Base-by-base conservation (phyloP, 371 early-diverging fungal species). In the Mucor lusitanicus region DNA sequence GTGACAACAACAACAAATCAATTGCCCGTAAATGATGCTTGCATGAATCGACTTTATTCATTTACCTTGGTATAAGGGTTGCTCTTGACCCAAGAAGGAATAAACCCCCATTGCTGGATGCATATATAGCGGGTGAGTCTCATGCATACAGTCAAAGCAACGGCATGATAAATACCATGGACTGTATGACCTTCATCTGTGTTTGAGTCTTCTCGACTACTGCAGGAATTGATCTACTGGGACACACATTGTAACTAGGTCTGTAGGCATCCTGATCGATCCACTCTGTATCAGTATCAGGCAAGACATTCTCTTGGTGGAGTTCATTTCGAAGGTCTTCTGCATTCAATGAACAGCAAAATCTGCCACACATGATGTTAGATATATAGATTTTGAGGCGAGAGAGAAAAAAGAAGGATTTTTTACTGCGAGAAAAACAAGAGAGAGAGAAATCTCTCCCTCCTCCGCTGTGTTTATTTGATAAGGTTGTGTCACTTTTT, bases 61-160 rank as follows among this genome's bases (percentile, higher is more conserved):
- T 13, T 48, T 50, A 19, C 50, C 50, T 50, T 50, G 9, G 3
- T 50, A 1, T 53, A 4, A 2, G 30, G 25, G 1, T 4, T 37
- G 28, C 12, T 7, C 0, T 32, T 30, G 7, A 55, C 78, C 75
- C 80, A 77, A n/a, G 74, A 77, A 15, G 90, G 88, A 54, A 90
- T 83, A 64, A 87, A 78, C 0, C 92, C 92, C 92, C 89, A 90
- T 68, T 76, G 73, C 89, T 85, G 6, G 30, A 3, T n/a, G n/a
- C n/a, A n/a, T n/a, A 68, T 23, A 50, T 3, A 39, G 39, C n/a
- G 25, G 15, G 33, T 37, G 13, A 17, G 15, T 58, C 35, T 6
- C 12, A 37, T n/a, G 30, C 13, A 44, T 74, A 83, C 86, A 84
- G 86, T 87, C n/a, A n/a, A n/a, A n/a, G 30, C 77, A 71, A 19